Conservation (phyloP, 2,329 filamentous ascomycete species). For the Didymella glomerata region DNA sequence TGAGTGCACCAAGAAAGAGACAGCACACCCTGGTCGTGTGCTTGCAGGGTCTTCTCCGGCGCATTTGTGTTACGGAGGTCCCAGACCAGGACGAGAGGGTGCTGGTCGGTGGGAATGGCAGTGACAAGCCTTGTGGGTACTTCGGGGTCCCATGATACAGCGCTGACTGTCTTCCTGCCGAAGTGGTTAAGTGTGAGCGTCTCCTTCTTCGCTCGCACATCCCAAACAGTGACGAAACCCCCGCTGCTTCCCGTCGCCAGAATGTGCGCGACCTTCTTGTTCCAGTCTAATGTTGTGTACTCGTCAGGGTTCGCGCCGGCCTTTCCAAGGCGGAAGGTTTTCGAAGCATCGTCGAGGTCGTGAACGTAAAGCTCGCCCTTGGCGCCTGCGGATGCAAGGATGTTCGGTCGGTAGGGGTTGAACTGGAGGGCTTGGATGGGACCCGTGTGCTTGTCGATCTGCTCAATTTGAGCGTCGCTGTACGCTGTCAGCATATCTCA, state of each 20-base stretch:
- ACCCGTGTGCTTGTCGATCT: constrained; percentile 88
- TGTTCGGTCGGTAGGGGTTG: constrained; percentile 89
- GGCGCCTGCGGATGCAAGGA: constrained; percentile 89
- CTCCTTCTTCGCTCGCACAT: constrained; percentile 97
- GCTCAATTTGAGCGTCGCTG: constrained; percentile 81
- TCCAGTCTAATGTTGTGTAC: constrained; percentile 97
- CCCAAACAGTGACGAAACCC: constrained; percentile 98
- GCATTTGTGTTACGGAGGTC: constrained; percentile 95
- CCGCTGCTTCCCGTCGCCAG: constrained; percentile 91
- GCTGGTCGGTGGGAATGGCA: constrained; percentile 86
- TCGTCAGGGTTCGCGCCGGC: constrained; percentile 90
- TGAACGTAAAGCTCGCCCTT: constrained; percentile 98
- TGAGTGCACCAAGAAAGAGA: constrained; percentile 96
- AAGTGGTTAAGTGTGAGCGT: constrained; percentile 90
- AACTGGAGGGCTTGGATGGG: constrained; percentile 95
- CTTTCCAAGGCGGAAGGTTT: constrained; percentile 88
- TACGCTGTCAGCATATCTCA: constrained; percentile 40
- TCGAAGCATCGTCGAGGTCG: constrained; percentile 88
- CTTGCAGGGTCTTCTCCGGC: constrained; percentile 84
- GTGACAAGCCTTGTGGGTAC: constrained; percentile 92
- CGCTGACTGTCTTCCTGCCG: constrained; percentile 90
- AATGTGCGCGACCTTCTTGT: constrained; percentile 96
- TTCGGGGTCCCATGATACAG: constrained; percentile 96
- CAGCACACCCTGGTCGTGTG: constrained; percentile 93
- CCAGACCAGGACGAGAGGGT: constrained; percentile 90